Base-by-base conservation (phyloP, 441 rosid species). In the Aquilaria agallochum region DNA sequence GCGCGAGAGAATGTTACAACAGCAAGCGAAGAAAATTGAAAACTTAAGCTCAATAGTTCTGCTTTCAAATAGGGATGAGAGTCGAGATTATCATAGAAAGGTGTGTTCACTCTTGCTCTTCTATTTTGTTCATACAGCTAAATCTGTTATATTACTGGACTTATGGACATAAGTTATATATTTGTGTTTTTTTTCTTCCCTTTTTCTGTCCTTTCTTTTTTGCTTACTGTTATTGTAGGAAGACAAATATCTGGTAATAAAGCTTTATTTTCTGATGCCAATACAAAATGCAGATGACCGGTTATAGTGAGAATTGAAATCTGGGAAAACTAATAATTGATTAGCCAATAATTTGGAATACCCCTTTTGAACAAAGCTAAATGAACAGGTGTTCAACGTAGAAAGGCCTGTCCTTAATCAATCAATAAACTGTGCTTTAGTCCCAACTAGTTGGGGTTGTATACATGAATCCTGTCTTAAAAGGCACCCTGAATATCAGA, bases 41-140 rank as follows among this genome's bases (percentile, higher is more conserved):
- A 95, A 87, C 76, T 68, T 95, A 79, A 89, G 97, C 78, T 80
- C 99, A 44, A 91, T 91, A 86, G 97, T 95, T 58, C 74, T 95
- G 72, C 74, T 78, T 66, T 91, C 97, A 53, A 84, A 73, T 60
- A 82, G 90, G 79, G 94, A 87, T 71, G 96, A 84, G 66, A 79
- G 64, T 66, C 85, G 77, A 62, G 83, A 85, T 67, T 74, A 80
- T 46, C 64, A 72, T 40, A 89, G 79, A 81, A 94, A 85, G 95
- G 99, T 94, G 69, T 60, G 69, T 69, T 27, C 44, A 33, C 50
- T 20, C 33, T 12, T 14, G 42, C 20, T 34, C 15, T 64, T 9
- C 27, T 40, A 8, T 47, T 46, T 46, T 47, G 20, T 56, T 55
- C n/a, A 13, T 5, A 42, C 54, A 55, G 44, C 30, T 53, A 44